Percentiles rank a stretch among this genome's conserved stretches.
These are phyloP conservation scores for Casuarina cunninghamiana DNA, from an alignment of 306 rosid species.

Conservation along the genomic window DNA sequence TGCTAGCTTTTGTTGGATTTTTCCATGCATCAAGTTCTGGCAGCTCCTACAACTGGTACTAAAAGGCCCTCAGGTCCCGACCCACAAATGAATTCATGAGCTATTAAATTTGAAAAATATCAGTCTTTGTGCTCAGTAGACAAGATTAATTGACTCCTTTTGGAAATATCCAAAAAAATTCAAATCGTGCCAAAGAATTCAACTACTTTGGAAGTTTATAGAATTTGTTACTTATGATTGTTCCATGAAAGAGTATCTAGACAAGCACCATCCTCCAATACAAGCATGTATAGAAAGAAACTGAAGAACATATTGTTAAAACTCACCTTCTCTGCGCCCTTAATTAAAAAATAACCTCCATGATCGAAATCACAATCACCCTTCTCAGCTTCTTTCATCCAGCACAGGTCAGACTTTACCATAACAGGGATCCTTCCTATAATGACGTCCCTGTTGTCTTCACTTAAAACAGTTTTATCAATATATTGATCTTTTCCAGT, in stretches of 20 bases:
- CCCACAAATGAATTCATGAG: too few relatives aligned
- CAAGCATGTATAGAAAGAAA: neutral
- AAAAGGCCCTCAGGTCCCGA: too few relatives aligned
- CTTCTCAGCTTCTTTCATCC: constrained; percentile 74
- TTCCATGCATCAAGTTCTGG: too few relatives aligned
- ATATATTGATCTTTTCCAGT: constrained; percentile 65
- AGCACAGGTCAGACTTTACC: constrained; percentile 89
- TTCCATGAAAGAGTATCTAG: neutral
- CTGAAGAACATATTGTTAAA: neutral
- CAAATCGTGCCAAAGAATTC: too few relatives aligned
- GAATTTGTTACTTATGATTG: neutral
- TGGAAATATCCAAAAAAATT: neutral
- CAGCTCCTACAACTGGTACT: too few relatives aligned
- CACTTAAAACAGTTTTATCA: constrained; percentile 34
- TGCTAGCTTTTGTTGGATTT: too few relatives aligned
- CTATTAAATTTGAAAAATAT: neutral
- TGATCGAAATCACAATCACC: constrained; percentile 84
- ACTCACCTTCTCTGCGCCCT: constrained; percentile 95
- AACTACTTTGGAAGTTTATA: too few relatives aligned
- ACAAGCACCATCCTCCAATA: neutral
- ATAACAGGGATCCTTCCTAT: constrained; percentile 88
- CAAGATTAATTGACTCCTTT: neutral
- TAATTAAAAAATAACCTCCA: constrained; percentile 87
- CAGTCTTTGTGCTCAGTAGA: neutral
- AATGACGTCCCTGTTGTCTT: constrained; percentile 53